Base-by-base conservation (phyloP, 805 yeast genomes). In the Monosporozyma unispora region DNA sequence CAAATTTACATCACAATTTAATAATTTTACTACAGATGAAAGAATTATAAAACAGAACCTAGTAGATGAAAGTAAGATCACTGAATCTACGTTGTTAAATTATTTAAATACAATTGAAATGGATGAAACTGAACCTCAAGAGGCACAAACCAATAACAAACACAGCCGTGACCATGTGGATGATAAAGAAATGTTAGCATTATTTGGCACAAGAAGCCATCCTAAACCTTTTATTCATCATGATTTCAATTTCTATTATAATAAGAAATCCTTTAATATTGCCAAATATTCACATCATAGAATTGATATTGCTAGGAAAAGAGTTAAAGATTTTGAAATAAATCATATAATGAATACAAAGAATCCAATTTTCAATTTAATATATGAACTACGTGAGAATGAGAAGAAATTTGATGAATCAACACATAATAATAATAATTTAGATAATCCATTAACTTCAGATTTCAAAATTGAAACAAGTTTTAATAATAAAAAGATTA, bases 41-140 rank as follows among this genome's bases (percentile, higher is more conserved):
- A 79, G 83, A 54, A 71, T 77, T 50, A 74, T 91, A 48, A 74
- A 91, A 53, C 78, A 84, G 49, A 78, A 78, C 57, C 71, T 90
- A 47, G 90, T 87, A 2, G 81, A 80, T 46, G 97, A 91, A 63
- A 86, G 95, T 28, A 72, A 86, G 49, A 70, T 81, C 47, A 93
- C 91, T 2, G 96, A 90, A 62, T 72, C 71, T 47, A 95, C 96
- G 0, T 66, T 91, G 45, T 79, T 54, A 10, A 57, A 53, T 45
- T 53, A 58, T 19, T 18, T 42, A 29, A 35, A 35, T 18, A 12
- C 37, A 18, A 27, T 28, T 57, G 35, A 53, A 50, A 35, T 49
- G 12, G 52, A 46, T 37, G 51, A 50, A 12, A 45, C 43, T 2
- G n/a, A 35, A 23, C 16, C 41, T 21, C 14, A 25, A 25, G 39